Percentiles rank a stretch among this genome's conserved stretches.
These are phyloP conservation scores for Linum tenue DNA, from an alignment of 345 rosid genomes.

Conservation along the genomic window DNA sequence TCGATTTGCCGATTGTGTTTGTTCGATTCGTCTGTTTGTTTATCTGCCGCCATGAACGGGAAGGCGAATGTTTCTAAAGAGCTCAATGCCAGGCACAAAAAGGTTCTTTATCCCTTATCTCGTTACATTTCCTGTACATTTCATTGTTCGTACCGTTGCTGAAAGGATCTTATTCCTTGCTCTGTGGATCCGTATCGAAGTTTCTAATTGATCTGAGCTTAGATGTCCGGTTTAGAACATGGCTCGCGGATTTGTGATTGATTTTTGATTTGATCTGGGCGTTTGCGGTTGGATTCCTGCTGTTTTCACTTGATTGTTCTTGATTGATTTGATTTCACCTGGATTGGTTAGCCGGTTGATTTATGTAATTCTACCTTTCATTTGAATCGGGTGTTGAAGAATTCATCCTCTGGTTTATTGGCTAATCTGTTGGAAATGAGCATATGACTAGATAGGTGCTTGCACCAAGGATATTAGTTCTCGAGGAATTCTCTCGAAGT, in stretches of 20 bases:
- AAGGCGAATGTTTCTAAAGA: conserved; percentile 98
- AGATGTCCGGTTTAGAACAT: conserved; percentile 10
- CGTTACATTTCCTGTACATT: not conserved
- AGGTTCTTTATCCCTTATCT: conserved; percentile 29
- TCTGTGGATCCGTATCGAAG: not conserved
- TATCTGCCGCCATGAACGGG: conserved; percentile 66
- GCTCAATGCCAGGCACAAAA: conserved; percentile 91
- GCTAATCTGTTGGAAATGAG: not conserved
- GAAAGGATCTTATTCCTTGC: not conserved
- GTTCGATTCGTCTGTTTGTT: conserved; percentile 1
- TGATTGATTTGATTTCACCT: too few species aligned
- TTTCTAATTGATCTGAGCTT: not conserved
- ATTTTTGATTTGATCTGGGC: not conserved
- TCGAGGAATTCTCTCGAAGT: not conserved
- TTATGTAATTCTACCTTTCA: not conserved
- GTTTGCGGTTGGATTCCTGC: not conserved
- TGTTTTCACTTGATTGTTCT: not conserved
- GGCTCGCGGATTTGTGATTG: conserved; percentile 2
- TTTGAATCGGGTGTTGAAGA: too few species aligned
- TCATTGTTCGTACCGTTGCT: not conserved
- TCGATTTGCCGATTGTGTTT: not conserved
- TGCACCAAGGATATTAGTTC: not conserved
- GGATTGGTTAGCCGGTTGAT: not conserved
- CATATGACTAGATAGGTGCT: too few species aligned
- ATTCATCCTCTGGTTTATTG: not conserved